Base-by-base conservation (phyloP, 345 rosid genomes). In the Streptanthus diversifolius region DNA sequence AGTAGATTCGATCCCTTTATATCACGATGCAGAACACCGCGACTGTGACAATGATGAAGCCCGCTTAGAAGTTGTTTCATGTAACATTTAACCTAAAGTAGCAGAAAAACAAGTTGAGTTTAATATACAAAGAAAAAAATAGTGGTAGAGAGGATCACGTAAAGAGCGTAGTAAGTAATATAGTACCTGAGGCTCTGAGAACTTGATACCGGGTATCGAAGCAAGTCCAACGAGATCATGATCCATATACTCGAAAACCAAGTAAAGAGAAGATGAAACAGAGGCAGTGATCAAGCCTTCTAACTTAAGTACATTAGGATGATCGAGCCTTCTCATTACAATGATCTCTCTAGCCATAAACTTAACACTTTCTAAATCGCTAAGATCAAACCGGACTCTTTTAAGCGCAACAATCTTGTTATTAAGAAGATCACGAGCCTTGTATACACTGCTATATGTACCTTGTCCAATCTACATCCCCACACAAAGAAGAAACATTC, bases 1-100 rank as follows among this genome's bases (percentile, higher is more conserved):
- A 93, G 89, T 82, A 93, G 87, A 82, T 93, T 93, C n/a, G 98
- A 91, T 29, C 98, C 97, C 81, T 93, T 93, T 67, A 93, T 89
- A 80, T 93, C 98, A 66, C 97, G 92, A 69, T 93, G 98, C 41
- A 93, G 84, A 68, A 93, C 85, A 62, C 92, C 87, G 0, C 62
- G 89, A 35, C 89, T 87, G 64, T 91, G 99, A 69, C 99, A 95
- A 70, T 95, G 96, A 56, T 95, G 90, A 71, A 95, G 97, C 56
- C 97, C 99, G 8, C 86, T 88, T 73, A 95, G 80, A 71, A 95
- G 96, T 71, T 95, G 99, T 68, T 85, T 82, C 97, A 91, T 95
- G 81, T 89, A 95, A 78, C 99, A 95, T 79, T 95, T 95, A 67
- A 91, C 85, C 98, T 93, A 80, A 64, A 54, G 27, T 24, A 35